Base-by-base conservation (phyloP, 2,329 filamentous ascomycete genomes). In the Parastagonospora avenae region DNA sequence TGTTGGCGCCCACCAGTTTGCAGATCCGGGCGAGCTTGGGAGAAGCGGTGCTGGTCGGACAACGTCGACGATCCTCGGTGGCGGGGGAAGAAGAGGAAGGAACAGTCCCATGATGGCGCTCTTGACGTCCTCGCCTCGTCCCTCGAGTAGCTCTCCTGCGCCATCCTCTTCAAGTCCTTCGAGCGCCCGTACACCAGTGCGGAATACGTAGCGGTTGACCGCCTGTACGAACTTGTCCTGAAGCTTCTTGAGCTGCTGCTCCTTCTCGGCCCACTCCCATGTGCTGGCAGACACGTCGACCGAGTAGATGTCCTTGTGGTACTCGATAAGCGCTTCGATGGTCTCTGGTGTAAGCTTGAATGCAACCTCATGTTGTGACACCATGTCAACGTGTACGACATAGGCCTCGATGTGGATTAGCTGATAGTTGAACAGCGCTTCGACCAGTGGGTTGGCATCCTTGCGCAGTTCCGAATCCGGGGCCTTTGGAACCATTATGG, bases 361-460 rank as follows among this genome's bases (percentile, higher is more conserved):
- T 63, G 92, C 94, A 69, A 99, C 92, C 80, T 97, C 94, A 74
- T 96, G 94, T 76, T 92, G 89, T 68, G 95, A 86, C 53, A 99
- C 93, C 92, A 97, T 96, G 80, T 99, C 94, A 76, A 99, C 92
- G 76, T 97, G 93, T 55, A 99, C 94, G 65, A 97, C 93, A 75
- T 99, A 99, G 45, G 94, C 94, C 78, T 97, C 92, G 65, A 97
- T 80, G 74, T 97, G 91, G 70, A 97, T 81, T 71, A 97, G 85
- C 79, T 95, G 89, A 77, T 93, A 94, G 83, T 95, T 95, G 83
- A 90, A 91, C 57, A 97, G 79, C 58, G 90, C 90, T 77, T 97
- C 92, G 62, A 93, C 82, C 60, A 96, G 80, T 39, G 90, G 89
- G 72, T 95, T 90, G 44, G 85, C 79, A 71, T 97, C 91, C 75